A percentile compares a stretch with the other conserved stretches of the same genome.
Evolutionary conservation across 495 filamentous ascomycete genomes (phyloP).

Genomic region (Cercophora newfieldiana): DNA sequence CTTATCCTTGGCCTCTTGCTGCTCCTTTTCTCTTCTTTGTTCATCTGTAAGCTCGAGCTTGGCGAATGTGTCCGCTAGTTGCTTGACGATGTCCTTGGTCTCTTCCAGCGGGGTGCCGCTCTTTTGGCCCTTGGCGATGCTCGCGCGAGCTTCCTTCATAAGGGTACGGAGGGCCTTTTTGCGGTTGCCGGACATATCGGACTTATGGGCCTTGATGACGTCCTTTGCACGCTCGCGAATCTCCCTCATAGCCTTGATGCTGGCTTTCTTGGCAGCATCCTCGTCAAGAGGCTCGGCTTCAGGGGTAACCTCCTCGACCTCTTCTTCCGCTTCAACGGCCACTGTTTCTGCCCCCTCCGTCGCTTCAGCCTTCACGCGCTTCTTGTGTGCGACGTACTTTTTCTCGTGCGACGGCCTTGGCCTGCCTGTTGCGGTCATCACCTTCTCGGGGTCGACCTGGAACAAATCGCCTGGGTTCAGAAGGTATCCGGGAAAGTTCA

Average conservation of each 20-base stretch:
- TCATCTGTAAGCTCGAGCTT: conserved; percentile 20
- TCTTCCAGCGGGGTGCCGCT: conserved; percentile 8
- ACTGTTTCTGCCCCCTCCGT: conserved; percentile 34
- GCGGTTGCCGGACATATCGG: conserved; percentile 29
- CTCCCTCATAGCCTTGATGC: background rate
- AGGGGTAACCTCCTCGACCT: conserved; percentile 22
- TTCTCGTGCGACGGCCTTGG: conserved; percentile 49
- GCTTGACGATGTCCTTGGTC: conserved; percentile 21
- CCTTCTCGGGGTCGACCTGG: conserved; percentile 84
- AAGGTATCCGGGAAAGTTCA: conserved; percentile 88
- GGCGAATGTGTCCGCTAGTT: conserved; percentile 20
- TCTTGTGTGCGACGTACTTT: background rate
- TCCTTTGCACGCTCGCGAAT: conserved; percentile 31
- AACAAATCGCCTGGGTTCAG: conserved; percentile 98
- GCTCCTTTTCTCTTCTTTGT: background rate
- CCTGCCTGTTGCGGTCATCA: conserved; percentile 81
- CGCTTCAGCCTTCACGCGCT: conserved; percentile 27
- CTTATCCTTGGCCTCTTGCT: conserved; percentile 4
- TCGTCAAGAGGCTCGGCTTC: conserved; percentile 26
- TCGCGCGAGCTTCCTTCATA: conserved; percentile 29
- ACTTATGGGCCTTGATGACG: conserved; percentile 22
- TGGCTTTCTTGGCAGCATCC: conserved; percentile 32
- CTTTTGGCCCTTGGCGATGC: conserved; percentile 27
- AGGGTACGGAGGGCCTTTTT: conserved; percentile 41
- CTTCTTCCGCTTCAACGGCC: conserved; percentile 27